These are phyloP conservation scores for Phytophthora megakarya DNA, from an alignment of 352 stramenopile species.

Conservation along the genomic window DNA sequence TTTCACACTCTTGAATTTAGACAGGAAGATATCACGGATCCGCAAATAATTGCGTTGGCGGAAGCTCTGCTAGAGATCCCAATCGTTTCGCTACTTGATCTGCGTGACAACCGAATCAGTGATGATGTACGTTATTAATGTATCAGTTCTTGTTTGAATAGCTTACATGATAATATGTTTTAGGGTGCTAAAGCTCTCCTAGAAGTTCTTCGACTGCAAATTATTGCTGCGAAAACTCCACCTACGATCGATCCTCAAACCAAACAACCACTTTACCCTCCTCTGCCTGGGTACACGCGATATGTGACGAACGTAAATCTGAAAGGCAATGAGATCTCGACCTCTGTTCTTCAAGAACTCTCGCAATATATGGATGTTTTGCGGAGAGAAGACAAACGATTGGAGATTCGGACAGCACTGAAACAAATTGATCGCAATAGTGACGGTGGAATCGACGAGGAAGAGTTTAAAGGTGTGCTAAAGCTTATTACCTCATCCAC, in stretches of 20 bases:
- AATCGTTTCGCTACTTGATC: slow-evolving; percentile 74
- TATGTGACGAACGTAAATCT: slow-evolving; percentile 79
- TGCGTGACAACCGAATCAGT: slow-evolving; percentile 81
- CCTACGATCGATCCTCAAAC: slow-evolving; percentile 54
- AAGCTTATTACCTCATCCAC: slow-evolving; percentile 77
- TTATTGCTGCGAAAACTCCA: slow-evolving; percentile 72
- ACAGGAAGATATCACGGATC: slow-evolving; percentile 81
- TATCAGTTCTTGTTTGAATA: background rate
- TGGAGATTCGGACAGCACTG: slow-evolving; percentile 77
- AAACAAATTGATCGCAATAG: slow-evolving; percentile 74
- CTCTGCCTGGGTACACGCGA: slow-evolving; percentile 60
- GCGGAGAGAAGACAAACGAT: slow-evolving; percentile 72
- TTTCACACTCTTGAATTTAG: slow-evolving; percentile 74
- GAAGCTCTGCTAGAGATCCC: slow-evolving; percentile 80
- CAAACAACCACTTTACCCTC: slow-evolving; percentile 49
- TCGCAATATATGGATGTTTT: slow-evolving; percentile 79
- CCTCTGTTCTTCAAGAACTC: slow-evolving; percentile 61
- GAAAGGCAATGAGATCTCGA: slow-evolving; percentile 81
- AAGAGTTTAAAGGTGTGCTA: slow-evolving; percentile 78
- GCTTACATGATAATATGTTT: background rate
- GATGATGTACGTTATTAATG: slow-evolving; percentile 54
- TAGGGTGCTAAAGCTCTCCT: slow-evolving; percentile 74
- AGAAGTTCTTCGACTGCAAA: slow-evolving; percentile 79
- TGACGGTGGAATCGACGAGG: slow-evolving; percentile 64
- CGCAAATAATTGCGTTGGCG: slow-evolving; percentile 76